phyloP scores from a whole-genome alignment of 192 early-diverging fungal species.

The Polychytrium aggregatum region DNA sequence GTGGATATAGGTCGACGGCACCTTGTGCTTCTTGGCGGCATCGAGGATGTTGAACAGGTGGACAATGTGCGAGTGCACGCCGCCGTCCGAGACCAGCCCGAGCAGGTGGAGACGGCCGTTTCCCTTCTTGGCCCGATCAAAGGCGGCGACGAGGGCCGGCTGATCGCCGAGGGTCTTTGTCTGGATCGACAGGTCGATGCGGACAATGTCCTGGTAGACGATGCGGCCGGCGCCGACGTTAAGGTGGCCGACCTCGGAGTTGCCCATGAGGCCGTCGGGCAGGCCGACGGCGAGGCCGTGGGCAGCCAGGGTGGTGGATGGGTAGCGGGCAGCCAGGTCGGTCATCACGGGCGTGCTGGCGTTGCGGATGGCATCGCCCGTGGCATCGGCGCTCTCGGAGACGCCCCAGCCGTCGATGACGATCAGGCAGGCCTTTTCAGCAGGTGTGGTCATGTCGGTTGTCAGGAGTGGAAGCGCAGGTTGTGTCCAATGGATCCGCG shows the following conservation, averaged over 20 bases:
- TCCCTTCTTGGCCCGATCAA: slow-evolving; percentile 72
- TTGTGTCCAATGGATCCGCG: no score
- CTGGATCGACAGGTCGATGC: slow-evolving; percentile 86
- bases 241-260: slow-evolving; percentile 98
- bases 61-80: slow-evolving; percentile 92
- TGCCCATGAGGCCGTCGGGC: slow-evolving; percentile 99
- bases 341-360: slow-evolving; percentile 92
- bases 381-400: slow-evolving; percentile 44
- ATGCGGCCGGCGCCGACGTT: slow-evolving; percentile 99
- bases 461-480: no score
- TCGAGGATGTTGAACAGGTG: slow-evolving; percentile 77
- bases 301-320: slow-evolving; percentile 71
- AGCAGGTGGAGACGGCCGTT: slow-evolving; percentile 87
- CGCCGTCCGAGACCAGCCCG: slow-evolving; percentile 95
- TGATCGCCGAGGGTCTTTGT: slow-evolving; percentile 69
- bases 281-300: slow-evolving; percentile 93
- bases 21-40: slow-evolving; percentile 71
- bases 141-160: slow-evolving; percentile 64
- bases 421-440: slow-evolving; percentile 81
- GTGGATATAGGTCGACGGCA: slow-evolving; percentile 83
- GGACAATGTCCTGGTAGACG: slow-evolving; percentile 99
- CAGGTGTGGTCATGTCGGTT: no score
- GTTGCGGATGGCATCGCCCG: slow-evolving; percentile 86
- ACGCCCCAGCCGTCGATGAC: slow-evolving; percentile 99
- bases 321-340: slow-evolving; percentile 55